Evolutionary conservation across 345 rosid species (phyloP).

Genomic region (Citrus glauca): DNA sequence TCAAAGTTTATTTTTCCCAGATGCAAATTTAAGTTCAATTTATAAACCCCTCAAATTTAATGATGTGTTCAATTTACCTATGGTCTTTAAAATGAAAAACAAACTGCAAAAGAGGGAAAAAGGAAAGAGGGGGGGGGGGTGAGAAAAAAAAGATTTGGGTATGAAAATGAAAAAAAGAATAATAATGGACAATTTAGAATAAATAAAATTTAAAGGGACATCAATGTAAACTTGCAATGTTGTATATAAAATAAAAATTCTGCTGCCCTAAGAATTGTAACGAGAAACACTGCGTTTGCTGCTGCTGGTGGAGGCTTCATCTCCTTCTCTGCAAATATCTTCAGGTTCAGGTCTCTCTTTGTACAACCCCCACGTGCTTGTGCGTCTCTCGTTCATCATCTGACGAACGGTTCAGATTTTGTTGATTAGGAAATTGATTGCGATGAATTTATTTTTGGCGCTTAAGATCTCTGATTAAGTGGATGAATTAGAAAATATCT

Average conservation of each 20-base stretch:
- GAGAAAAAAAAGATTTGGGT: background rate
- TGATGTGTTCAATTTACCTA: no score
- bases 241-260: background rate
- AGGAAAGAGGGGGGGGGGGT: no score
- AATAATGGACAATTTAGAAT: accelerated
- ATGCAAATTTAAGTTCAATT: no score
- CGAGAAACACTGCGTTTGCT: background rate
- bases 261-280: background rate
- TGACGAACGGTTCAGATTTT: background rate
- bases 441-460: background rate
- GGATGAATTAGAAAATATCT: background rate
- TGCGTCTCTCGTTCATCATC: background rate
- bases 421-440: background rate
- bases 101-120: no score
- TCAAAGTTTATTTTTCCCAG: no score
- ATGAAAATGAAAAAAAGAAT: background rate
- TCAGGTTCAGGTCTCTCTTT: slow-evolving; percentile 16
- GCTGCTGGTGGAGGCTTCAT: background rate
- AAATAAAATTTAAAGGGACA: background rate
- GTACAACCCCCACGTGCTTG: background rate
- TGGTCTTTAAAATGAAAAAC: background rate
- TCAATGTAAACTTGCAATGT: background rate
- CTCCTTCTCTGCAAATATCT: background rate
- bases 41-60: no score
- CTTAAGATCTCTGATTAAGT: background rate